Conservation (phyloP, 2,329 filamentous ascomycete genomes). For the Microdochium paspali region DNA sequence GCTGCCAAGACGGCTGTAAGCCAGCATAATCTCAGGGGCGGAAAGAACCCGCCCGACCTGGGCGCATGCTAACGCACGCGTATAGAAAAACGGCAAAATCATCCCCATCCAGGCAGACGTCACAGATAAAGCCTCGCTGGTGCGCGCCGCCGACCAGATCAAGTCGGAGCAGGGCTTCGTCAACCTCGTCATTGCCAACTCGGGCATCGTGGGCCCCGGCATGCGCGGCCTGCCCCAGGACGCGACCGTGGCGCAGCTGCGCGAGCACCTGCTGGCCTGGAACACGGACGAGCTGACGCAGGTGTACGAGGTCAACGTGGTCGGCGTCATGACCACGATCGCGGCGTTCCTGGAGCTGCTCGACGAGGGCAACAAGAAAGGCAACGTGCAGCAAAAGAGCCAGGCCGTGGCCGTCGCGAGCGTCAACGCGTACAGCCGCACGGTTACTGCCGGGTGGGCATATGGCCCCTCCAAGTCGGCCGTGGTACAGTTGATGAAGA, state of each 20-base stretch:
- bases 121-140: conserved; percentile 32
- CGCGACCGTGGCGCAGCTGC: conserved; percentile 9
- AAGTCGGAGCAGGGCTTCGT: conserved; percentile 46
- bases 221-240: conserved; percentile 28
- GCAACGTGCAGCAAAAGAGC: conserved; percentile 33
- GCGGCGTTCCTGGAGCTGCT: conserved; percentile 53
- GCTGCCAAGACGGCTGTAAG: conserved; percentile 24
- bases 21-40: not conserved
- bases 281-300: conserved; percentile 44
- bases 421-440: conserved; percentile 53
- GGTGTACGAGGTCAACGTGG: conserved; percentile 49
- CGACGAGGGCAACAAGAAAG: conserved; percentile 40
- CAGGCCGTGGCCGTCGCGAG: conserved; percentile 50
- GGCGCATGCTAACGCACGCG: too few relatives aligned
- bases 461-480: conserved; percentile 61
- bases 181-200: conserved; percentile 47
- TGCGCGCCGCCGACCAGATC: conserved; percentile 43
- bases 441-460: conserved; percentile 50
- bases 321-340: conserved; percentile 52
- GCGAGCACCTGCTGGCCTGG: conserved; percentile 6
- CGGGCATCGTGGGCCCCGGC: conserved; percentile 34
- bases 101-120: conserved; percentile 20
- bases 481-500: conserved; percentile 55
- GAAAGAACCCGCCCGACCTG: too few relatives aligned
- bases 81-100: conserved; percentile 17